A percentile compares a stretch with the other conserved stretches of the same genome.
These are phyloP conservation scores for Xylaria sp. DNA, from an alignment of 2,329 filamentous ascomycete genomes.

Conservation along the genomic window DNA sequence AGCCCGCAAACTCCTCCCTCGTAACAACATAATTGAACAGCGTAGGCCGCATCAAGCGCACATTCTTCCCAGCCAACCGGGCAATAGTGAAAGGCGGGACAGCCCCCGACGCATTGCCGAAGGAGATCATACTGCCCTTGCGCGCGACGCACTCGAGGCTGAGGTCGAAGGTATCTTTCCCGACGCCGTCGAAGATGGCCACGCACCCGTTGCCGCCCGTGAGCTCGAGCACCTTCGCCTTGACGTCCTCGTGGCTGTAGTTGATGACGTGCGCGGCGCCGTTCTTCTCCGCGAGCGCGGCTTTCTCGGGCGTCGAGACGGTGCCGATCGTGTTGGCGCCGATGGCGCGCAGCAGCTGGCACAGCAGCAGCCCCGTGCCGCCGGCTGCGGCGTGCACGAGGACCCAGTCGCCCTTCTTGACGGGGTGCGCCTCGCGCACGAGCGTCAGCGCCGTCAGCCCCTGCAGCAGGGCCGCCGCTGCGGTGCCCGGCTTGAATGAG, in stretches of 20 bases:
- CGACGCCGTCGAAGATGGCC: constrained; percentile 88
- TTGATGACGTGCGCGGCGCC: constrained; percentile 80
- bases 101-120: constrained; percentile 83
- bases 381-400: constrained; percentile 89
- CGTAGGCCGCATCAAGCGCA: constrained; percentile 79
- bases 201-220: constrained; percentile 78
- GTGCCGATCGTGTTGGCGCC: constrained; percentile 85
- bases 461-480: constrained; percentile 78
- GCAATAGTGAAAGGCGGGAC: constrained; percentile 73
- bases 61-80: constrained; percentile 77
- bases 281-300: constrained; percentile 72
- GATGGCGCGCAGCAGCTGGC: constrained; percentile 76
- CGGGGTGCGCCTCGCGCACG: constrained; percentile 79
- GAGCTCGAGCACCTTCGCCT: constrained; percentile 71
- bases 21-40: constrained; percentile 77
- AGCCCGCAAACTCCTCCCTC: constrained; percentile 76
- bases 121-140: constrained; percentile 82
- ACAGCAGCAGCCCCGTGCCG: constrained; percentile 80
- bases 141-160: constrained; percentile 78
- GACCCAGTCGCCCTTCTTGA: constrained; percentile 81
- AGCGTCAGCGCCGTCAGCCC: constrained; percentile 85
- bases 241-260: constrained; percentile 70
- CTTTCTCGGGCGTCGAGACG: constrained; percentile 78
- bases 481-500: constrained; percentile 68
- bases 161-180: constrained; percentile 84